A percentile compares a stretch with the other conserved stretches of the same genome.
Conservation (phyloP, 345 rosid genomes). For the Streptanthus diversifolius region DNA sequence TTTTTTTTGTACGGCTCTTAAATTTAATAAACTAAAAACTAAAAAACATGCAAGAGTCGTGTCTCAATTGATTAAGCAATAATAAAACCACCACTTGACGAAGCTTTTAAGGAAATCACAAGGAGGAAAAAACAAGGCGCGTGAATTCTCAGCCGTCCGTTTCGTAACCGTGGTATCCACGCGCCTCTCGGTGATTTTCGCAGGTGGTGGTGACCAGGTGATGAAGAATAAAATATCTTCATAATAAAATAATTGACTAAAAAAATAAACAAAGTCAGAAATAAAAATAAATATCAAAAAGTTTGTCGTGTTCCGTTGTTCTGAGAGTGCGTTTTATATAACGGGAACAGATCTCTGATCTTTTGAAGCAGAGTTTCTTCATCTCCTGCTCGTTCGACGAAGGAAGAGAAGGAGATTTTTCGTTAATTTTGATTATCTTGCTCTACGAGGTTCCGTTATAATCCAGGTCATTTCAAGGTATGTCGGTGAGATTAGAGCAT, state of each 20-base stretch:
- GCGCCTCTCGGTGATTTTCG: constrained; percentile 27
- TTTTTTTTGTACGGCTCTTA: constrained; percentile 38
- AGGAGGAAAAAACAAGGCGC: constrained; percentile 2
- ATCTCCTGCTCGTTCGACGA: neutral
- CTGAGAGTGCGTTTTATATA: constrained; percentile 15
- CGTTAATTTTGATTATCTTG: neutral
- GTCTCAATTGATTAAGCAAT: constrained; percentile 19
- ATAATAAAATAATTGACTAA: neutral
- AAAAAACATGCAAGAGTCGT: constrained; percentile 30
- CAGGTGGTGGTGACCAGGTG: neutral
- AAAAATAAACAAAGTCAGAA: neutral
- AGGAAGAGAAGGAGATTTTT: neutral
- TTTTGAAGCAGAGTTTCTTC: constrained; percentile 19
- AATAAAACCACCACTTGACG: constrained; percentile 13
- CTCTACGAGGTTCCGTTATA: neutral
- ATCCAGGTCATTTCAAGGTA: constrained; percentile 12
- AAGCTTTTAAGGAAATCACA: neutral
- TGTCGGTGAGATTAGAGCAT: neutral
- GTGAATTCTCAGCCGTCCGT: constrained; percentile 35
- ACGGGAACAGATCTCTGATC: constrained; percentile 17
- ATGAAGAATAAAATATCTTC: constrained; percentile 21
- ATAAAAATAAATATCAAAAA: neutral
- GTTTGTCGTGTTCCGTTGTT: constrained; percentile 10
- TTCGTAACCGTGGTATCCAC: constrained; percentile 28
- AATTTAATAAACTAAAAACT: neutral